Evolutionary conservation across 768 basidiomycete genomes (phyloP).

Genomic region (Pisolithus albus): DNA sequence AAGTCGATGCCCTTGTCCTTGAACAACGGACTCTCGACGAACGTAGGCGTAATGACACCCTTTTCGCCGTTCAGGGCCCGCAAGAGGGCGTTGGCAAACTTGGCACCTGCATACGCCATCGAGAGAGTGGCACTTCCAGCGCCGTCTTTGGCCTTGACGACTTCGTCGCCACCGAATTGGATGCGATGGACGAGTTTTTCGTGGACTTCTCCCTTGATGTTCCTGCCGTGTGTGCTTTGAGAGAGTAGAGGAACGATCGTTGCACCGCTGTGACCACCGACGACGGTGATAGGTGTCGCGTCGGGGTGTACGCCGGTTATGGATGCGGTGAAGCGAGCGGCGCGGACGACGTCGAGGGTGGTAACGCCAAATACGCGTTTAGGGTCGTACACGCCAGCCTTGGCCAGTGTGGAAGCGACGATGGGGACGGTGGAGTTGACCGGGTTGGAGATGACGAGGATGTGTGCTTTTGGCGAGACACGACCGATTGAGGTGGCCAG

Average conservation of each 20-base stretch:
- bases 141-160: slow-evolving; percentile 95
- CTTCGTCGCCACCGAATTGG: slow-evolving; percentile 97
- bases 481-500: slow-evolving; percentile 85
- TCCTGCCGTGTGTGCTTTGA: slow-evolving; percentile 65
- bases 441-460: slow-evolving; percentile 98
- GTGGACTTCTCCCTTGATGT: slow-evolving; percentile 67
- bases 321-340: slow-evolving; percentile 81
- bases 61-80: slow-evolving; percentile 62
- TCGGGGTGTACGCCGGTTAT: slow-evolving; percentile 59
- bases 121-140: slow-evolving; percentile 70
- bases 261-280: slow-evolving; percentile 95
- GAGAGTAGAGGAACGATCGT: slow-evolving; percentile 96
- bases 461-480: slow-evolving; percentile 82
- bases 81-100: slow-evolving; percentile 55
- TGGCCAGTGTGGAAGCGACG: slow-evolving; percentile 85
- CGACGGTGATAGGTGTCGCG: slow-evolving; percentile 71
- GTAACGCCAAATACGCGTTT: slow-evolving; percentile 91
- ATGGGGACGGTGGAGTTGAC: slow-evolving; percentile 98
- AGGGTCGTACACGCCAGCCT: slow-evolving; percentile 90
- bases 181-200: slow-evolving; percentile 84
- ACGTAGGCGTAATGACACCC: slow-evolving; percentile 70
- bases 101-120: slow-evolving; percentile 74
- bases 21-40: slow-evolving; percentile 85
- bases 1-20: slow-evolving; percentile 83
- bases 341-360: slow-evolving; percentile 96